phyloP scores from a whole-genome alignment of 768 basidiomycete species.

The Royoungia palumana region DNA sequence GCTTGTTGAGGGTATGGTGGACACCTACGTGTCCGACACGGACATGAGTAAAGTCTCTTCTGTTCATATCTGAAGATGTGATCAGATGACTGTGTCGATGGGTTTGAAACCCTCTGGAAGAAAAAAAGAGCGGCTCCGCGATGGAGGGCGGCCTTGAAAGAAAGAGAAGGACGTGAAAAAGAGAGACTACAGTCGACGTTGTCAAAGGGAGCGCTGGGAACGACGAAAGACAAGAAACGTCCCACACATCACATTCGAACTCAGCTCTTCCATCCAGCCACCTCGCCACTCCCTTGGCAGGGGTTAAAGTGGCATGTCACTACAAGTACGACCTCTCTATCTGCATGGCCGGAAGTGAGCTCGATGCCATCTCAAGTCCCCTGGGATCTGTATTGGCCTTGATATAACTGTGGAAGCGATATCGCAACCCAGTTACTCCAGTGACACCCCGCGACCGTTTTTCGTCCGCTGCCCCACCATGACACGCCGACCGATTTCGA shows the following conservation, averaged over 20 bases:
- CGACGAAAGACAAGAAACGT: constrained; percentile 3
- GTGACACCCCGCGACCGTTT: too few species aligned
- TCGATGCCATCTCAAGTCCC: too few species aligned
- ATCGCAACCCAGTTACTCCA: too few species aligned
- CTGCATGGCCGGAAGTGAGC: constrained; percentile 55
- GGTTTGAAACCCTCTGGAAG: constrained; percentile 3
- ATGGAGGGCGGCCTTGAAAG: constrained; percentile 17
- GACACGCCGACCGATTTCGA: too few species aligned
- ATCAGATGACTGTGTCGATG: constrained; percentile 1
- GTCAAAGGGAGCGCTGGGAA: constrained; percentile 1
- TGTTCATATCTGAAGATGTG: constrained; percentile 22
- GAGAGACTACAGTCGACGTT: constrained; percentile 7
- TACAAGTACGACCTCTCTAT: constrained; percentile 33
- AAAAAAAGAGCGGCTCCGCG: constrained; percentile 32
- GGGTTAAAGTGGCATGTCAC: too few species aligned
- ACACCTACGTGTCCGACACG: constrained; percentile 26
- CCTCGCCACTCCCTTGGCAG: background rate
- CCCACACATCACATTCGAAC: constrained; percentile 19
- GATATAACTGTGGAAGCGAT: too few species aligned
- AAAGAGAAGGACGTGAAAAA: constrained; percentile 19
- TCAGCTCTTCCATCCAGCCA: constrained; percentile 20
- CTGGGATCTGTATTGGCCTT: too few species aligned
- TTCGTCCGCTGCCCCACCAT: too few species aligned
- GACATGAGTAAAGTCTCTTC: constrained; percentile 27
- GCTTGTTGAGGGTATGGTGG: constrained; percentile 20